A percentile compares a stretch with the other conserved stretches of the same genome.
These are phyloP conservation scores for Camptophora hylomeconis DNA, from an alignment of 2,329 filamentous ascomycete genomes.

Conservation along the genomic window DNA sequence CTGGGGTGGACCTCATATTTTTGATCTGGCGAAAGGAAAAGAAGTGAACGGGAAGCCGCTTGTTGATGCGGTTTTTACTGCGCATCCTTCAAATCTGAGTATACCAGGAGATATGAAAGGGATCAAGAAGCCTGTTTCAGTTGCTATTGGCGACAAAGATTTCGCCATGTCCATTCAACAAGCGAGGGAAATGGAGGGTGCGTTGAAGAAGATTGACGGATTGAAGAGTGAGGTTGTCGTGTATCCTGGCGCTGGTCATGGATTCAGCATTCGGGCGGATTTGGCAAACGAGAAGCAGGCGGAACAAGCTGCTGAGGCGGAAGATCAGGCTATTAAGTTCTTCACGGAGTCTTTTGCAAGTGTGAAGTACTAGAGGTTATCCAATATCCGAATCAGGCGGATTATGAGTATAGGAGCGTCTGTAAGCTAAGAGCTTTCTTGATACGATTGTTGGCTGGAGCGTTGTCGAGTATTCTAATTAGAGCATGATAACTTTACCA, in stretches of 20 bases:
- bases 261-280: slow-evolving; percentile 20
- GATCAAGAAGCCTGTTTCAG: slow-evolving; percentile 13
- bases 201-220: slow-evolving; percentile 13
- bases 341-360: slow-evolving; percentile 17
- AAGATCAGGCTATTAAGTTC: slow-evolving; percentile 14
- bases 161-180: slow-evolving; percentile 11
- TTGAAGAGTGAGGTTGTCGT: slow-evolving; percentile 17
- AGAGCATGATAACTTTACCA: no score
- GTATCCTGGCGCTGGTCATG: slow-evolving; percentile 19
- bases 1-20: slow-evolving; percentile 47
- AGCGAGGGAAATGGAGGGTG: slow-evolving; percentile 16
- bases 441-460: no score
- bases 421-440: no score
- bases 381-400: no score
- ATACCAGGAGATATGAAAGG: slow-evolving; percentile 34
- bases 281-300: slow-evolving; percentile 6
- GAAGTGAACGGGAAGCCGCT: slow-evolving; percentile 22
- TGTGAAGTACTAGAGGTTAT: slow-evolving; percentile 2
- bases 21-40: slow-evolving; percentile 33
- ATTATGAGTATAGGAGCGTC: no score
- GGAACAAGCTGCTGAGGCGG: slow-evolving; percentile 10
- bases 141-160: slow-evolving; percentile 19
- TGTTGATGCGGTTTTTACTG: slow-evolving; percentile 40
- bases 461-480: no score
- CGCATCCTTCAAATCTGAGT: slow-evolving; percentile 38